A percentile compares a stretch with the other conserved stretches of the same genome.
Evolutionary conservation across 192 early-diverging fungal species (phyloP).

Genomic region (Backusella mclennaniae): DNA sequence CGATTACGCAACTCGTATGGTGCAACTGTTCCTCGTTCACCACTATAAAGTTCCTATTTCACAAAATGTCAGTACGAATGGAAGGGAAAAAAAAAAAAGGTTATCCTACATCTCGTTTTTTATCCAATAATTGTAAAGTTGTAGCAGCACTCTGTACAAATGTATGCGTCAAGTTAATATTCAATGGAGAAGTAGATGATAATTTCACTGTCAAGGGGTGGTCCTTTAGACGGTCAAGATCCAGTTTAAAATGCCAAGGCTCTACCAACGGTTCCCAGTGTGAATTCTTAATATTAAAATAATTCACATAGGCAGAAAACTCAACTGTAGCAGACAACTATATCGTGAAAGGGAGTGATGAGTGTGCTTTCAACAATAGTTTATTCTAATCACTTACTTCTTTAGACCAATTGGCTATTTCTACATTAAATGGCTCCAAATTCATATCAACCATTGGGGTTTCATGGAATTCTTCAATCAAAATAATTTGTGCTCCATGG

Average conservation of each 20-base stretch:
- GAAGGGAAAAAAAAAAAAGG: neutral
- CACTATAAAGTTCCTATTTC: constrained; percentile 26
- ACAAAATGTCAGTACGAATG: neutral
- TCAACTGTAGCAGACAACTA: constrained; percentile 58
- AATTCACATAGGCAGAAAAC: constrained; percentile 77
- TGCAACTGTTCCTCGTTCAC: constrained; percentile 36
- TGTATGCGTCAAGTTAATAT: constrained; percentile 87
- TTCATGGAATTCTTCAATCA: constrained; percentile 95
- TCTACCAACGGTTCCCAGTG: constrained; percentile 99
- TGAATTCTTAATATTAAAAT: constrained; percentile 96
- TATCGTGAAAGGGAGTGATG: neutral
- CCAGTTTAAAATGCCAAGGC: constrained; percentile 76
- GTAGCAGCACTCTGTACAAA: constrained; percentile 69
- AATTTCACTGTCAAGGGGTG: constrained; percentile 59
- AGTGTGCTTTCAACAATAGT: neutral
- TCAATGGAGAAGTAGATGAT: constrained; percentile 67
- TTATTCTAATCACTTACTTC: constrained; percentile 37
- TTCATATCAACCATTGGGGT: constrained; percentile 88
- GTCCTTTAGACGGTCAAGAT: constrained; percentile 17
- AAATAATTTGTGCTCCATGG: constrained; percentile 69
- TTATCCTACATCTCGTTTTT: constrained; percentile 25
- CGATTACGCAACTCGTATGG: constrained; percentile 89
- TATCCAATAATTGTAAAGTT: constrained; percentile 51
- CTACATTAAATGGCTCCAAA: constrained; percentile 76
- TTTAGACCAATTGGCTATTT: constrained; percentile 84